Percentiles rank a stretch among this genome's conserved stretches.
Conservation (phyloP, 371 early-diverging fungal genomes). For the Amoeboradix gromovi region DNA sequence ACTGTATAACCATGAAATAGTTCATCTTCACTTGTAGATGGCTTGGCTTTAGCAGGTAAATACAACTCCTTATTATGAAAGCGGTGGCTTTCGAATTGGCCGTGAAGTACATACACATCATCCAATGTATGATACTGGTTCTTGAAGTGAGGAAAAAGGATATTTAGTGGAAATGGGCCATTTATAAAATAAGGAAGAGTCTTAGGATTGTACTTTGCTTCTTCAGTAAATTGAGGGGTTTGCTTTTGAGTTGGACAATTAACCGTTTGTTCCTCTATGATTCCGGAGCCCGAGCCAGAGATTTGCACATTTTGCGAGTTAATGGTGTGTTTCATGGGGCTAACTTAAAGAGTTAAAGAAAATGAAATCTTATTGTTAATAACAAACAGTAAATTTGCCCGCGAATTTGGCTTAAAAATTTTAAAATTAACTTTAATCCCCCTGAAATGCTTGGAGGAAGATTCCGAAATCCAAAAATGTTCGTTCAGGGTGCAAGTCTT, state of each 20-base stretch:
- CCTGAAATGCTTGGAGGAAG: too few relatives aligned
- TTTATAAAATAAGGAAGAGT: background rate
- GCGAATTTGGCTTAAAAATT: too few relatives aligned
- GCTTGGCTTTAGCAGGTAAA: background rate
- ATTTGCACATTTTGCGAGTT: background rate
- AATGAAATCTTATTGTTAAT: too few relatives aligned
- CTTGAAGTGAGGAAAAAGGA: background rate
- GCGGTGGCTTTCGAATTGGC: background rate
- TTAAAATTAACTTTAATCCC: too few relatives aligned
- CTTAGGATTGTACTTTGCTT: background rate
- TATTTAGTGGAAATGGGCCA: background rate
- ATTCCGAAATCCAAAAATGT: background rate
- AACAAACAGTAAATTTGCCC: too few relatives aligned
- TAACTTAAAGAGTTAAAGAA: too few relatives aligned
- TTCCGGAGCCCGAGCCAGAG: background rate
- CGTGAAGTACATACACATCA: background rate
- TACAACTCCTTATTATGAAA: background rate
- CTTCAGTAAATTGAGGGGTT: background rate
- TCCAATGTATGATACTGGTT: background rate
- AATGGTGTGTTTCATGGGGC: background rate
- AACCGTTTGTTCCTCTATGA: background rate
- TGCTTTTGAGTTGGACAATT: background rate
- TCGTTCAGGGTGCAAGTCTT: background rate
- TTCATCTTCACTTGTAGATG: background rate
- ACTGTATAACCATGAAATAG: background rate